A percentile compares a stretch with the other conserved stretches of the same genome.
Evolutionary conservation across 2,329 filamentous ascomycete species (phyloP).

Genomic region (Stachybotrys chlorohalonatus): DNA sequence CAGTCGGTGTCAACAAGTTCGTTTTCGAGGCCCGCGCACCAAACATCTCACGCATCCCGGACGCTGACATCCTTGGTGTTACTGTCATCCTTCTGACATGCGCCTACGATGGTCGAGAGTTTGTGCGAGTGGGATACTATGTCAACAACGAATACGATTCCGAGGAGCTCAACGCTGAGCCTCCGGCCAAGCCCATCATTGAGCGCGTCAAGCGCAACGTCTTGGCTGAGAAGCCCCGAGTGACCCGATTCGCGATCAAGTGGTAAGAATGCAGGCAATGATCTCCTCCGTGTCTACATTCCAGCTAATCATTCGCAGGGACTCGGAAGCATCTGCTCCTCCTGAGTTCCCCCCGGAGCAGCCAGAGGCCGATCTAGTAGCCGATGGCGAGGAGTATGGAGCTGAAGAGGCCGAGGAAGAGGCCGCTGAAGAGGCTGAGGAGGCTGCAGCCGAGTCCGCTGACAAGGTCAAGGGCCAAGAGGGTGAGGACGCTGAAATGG

Average conservation of each 20-base stretch:
- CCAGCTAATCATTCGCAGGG: conserved; percentile 45
- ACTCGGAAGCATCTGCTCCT: conserved; percentile 93
- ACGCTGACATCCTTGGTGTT: conserved; percentile 91
- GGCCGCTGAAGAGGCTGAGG: conserved; percentile 40
- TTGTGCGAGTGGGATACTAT: conserved; percentile 97
- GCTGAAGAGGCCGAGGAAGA: conserved; percentile 78
- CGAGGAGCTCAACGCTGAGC: conserved; percentile 80
- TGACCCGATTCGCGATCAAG: conserved; percentile 97
- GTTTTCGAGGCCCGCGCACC: conserved; percentile 93
- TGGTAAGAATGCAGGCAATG: conserved; percentile 51
- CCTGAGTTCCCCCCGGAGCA: conserved; percentile 96
- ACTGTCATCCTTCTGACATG: conserved; percentile 95
- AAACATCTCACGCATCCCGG: conserved; percentile 81
- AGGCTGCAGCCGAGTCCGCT: conserved; percentile 37
- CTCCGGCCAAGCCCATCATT: conserved; percentile 83
- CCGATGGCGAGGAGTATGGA: conserved; percentile 84
- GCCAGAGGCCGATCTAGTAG: conserved; percentile 80
- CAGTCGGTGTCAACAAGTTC: conserved; percentile 97
- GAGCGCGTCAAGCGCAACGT: conserved; percentile 90
- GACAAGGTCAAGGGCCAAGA: conserved; percentile 33
- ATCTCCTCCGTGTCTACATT: no score
- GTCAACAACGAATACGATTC: conserved; percentile 99
- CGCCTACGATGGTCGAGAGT: conserved; percentile 92
- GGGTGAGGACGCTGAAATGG: conserved; percentile 69
- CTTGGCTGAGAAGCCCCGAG: conserved; percentile 91